Evolutionary conservation across 2,329 filamentous ascomycete species (phyloP).

Genomic region (Dendryphion nanum): DNA sequence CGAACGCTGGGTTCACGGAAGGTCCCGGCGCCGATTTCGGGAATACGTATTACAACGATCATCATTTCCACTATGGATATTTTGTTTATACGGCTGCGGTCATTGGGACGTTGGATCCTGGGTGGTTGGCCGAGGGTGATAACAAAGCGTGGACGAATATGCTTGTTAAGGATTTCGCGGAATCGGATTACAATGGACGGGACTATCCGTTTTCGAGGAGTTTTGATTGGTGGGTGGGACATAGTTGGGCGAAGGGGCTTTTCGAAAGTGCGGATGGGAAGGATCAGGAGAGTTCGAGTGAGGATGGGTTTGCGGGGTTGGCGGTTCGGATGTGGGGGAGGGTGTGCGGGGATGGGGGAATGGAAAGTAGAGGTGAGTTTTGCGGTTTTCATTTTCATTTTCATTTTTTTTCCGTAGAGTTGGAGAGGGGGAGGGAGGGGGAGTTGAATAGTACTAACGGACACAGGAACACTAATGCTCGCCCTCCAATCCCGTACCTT

Average conservation of each 20-base stretch:
- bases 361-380: conserved; percentile 67
- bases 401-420: not conserved
- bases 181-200: conserved; percentile 65
- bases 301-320: conserved; percentile 85
- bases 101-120: conserved; percentile 74
- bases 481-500: conserved; percentile 72
- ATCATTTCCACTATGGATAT: conserved; percentile 72
- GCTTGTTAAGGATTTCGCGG: conserved; percentile 80
- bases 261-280: conserved; percentile 72
- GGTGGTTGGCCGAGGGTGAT: conserved; percentile 60
- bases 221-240: conserved; percentile 94
- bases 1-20: conserved; percentile 72
- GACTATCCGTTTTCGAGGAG: conserved; percentile 75
- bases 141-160: conserved; percentile 82
- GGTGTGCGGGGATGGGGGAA: conserved; percentile 69
- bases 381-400: not conserved
- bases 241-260: conserved; percentile 86
- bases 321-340: conserved; percentile 93
- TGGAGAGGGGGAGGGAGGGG: no score
- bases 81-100: conserved; percentile 84
- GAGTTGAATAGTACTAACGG: not conserved
- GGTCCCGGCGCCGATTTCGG: conserved; percentile 80
- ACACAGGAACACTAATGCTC: conserved; percentile 73
- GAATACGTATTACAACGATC: conserved; percentile 73
- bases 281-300: conserved; percentile 83